Conservation (phyloP, 1,139 yeast genomes). For the Taphrina flavorubra region DNA sequence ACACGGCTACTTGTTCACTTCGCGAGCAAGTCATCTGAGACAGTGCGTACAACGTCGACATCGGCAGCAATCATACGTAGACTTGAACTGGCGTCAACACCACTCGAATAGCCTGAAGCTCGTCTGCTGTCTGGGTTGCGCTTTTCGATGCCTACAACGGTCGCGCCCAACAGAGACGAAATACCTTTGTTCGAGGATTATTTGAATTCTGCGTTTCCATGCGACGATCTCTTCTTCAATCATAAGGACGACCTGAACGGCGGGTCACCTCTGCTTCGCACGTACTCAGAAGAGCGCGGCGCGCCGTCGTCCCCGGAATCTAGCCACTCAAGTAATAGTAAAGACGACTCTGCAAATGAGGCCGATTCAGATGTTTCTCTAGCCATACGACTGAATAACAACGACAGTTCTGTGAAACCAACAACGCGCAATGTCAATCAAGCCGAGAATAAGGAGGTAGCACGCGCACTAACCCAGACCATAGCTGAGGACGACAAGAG, state of each 20-base stretch:
- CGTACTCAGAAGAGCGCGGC: conserved; percentile 13
- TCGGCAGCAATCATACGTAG: neutral
- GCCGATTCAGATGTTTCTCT: conserved; percentile 25
- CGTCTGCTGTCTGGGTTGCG: neutral
- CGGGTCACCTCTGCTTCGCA: conserved; percentile 26
- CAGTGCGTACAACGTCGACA: neutral
- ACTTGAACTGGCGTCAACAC: neutral
- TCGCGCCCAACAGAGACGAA: conserved; percentile 6
- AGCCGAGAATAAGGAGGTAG: neutral
- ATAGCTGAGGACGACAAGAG: neutral
- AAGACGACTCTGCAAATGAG: conserved; percentile 30
- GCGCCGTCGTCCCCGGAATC: conserved; percentile 29
- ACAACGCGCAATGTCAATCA: neutral
- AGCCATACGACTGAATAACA: conserved; percentile 12
- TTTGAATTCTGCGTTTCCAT: conserved; percentile 26
- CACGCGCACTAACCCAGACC: neutral
- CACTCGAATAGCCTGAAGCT: neutral
- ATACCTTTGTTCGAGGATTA: conserved; percentile 29
- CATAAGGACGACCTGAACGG: conserved; percentile 1
- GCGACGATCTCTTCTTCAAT: conserved; percentile 39
- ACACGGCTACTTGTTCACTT: neutral
- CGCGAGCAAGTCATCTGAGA: neutral
- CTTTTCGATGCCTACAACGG: conserved; percentile 11
- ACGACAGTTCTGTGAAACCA: neutral
- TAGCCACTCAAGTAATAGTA: conserved; percentile 24